A percentile compares a stretch with the other conserved stretches of the same genome.
Conservation (phyloP, 176 grass and related monocot genomes). For the Metroxylon sagu region DNA sequence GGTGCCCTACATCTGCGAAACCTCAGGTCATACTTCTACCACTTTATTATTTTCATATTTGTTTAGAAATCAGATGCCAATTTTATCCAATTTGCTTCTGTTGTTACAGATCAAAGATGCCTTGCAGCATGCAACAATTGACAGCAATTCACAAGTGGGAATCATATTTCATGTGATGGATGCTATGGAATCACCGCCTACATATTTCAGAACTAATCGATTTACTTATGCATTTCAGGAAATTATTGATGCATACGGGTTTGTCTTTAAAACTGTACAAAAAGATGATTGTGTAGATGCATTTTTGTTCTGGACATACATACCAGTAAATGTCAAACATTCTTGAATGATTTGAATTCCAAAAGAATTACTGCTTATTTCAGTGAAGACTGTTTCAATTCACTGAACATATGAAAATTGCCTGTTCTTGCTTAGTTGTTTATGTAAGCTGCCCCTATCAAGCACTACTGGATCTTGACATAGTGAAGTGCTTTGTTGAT, state of each 20-base stretch:
- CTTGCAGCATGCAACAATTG: conserved; percentile 77
- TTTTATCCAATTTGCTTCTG: neutral
- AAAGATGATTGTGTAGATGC: neutral
- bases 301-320: no score
- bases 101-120: conserved; percentile 72
- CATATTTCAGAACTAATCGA: conserved; percentile 88
- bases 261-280: conserved; percentile 17
- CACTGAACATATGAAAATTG: no score
- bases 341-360: no score
- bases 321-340: no score
- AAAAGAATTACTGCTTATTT: no score
- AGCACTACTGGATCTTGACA: no score
- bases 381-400: no score
- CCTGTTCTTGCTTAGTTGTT: no score
- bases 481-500: no score
- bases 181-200: conserved; percentile 76
- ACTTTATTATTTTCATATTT: conserved; percentile 15
- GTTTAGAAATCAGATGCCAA: no score
- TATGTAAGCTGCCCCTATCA: no score
- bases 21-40: conserved; percentile 51
- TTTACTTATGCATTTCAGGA: conserved; percentile 97
- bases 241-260: conserved; percentile 99
- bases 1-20: conserved; percentile 96
- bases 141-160: conserved; percentile 97
- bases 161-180: conserved; percentile 99